Conservation (phyloP, 2,329 filamentous ascomycete species). For the Botrytis hyacinthi region DNA sequence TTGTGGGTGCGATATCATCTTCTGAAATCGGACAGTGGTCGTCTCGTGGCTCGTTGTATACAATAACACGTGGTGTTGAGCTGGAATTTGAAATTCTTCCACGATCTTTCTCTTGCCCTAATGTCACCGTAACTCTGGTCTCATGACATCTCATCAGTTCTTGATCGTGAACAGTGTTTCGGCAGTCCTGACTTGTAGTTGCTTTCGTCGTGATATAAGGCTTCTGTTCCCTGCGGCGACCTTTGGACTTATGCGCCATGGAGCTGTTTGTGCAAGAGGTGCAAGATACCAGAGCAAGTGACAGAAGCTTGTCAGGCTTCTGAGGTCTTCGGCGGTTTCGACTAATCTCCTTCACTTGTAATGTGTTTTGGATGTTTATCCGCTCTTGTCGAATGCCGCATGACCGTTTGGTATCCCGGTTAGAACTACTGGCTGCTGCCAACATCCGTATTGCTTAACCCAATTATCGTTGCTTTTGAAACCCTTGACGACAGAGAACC, state of each 20-base stretch:
- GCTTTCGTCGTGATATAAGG: not conserved
- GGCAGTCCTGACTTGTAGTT: not conserved
- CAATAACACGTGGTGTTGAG: not conserved
- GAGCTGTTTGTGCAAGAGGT: not conserved
- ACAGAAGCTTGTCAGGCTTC: not conserved
- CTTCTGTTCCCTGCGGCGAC: not conserved
- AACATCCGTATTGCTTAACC: not conserved
- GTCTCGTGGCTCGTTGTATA: not conserved
- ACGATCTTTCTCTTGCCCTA: not conserved
- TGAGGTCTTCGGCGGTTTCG: not conserved
- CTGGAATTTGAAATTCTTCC: not conserved
- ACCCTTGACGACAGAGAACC: not conserved
- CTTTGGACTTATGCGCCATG: not conserved
- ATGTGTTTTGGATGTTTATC: not conserved
- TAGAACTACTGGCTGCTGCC: not conserved
- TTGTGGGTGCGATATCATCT: not conserved
- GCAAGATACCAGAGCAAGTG: not conserved
- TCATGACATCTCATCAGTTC: not conserved
- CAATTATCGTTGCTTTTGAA: not conserved
- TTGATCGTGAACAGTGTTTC: not conserved
- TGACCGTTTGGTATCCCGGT: not conserved
- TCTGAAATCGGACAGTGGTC: not conserved
- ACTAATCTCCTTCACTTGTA: not conserved
- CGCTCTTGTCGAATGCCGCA: not conserved
- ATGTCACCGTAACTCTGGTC: fast-evolving